Base-by-base conservation (phyloP, 2,329 filamentous ascomycete genomes). In the Sclerotinia minor region DNA sequence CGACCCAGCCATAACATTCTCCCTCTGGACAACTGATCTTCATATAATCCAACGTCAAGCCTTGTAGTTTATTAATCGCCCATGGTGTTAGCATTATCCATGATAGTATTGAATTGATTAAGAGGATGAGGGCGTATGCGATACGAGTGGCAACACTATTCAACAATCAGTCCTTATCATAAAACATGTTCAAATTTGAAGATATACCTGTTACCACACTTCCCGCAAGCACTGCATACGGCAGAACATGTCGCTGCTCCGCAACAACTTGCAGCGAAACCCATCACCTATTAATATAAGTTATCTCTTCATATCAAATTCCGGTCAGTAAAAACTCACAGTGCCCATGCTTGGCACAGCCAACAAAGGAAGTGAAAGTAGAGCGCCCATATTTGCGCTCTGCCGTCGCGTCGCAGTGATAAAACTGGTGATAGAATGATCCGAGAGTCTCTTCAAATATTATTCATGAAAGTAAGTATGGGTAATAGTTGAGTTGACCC, bases 51-150 rank as follows among this genome's bases (percentile, higher is more conserved):
- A 99, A 85, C 17, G 92, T 95, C 66, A 98, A 83, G 72, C 96
- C 88, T 80, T 98, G 89, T 7, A 99, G 84, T 79, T 98, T 98
- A 76, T 97, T 92, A 77, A 99, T 92, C 45, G 95, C 95, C 95
- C 95, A 99, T 65, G 93, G 92, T 29, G 95, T 99, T 81, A 99
- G 92, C 92, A 98, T 97, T 74, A 99, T 92, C 95, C 95, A 99
- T 47, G 95, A 94, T 64, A 98, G 79, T 72, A 98, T 97, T 69
- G 94, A 97, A 84, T 99, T 99, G 80, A 98, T 81, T 73, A 99
- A 88, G 67, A 99, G 91, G 71, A 99, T 90, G 76, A 98, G 87
- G 72, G 95, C 94, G 79, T 97, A 97, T 76, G 92, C 94, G 81
- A 98, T 96, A 83, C 95, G 92, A 73, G 95, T 99, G 67, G 94